A percentile compares a stretch with the other conserved stretches of the same genome.
phyloP scores from a whole-genome alignment of 306 rosid genomes.

The Argentina anserina region DNA sequence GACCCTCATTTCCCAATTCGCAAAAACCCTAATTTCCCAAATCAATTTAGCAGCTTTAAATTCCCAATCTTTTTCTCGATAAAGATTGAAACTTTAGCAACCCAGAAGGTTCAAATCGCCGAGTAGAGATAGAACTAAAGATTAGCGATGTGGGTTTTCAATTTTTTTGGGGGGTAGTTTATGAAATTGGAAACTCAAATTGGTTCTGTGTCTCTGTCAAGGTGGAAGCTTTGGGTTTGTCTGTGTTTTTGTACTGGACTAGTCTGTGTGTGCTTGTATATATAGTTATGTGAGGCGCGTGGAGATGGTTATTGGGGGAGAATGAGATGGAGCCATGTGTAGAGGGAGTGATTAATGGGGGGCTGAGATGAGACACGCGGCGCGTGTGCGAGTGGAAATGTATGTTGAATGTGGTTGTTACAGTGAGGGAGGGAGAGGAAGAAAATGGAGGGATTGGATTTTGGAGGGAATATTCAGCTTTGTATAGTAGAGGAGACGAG shows the following conservation, averaged over 20 bases:
- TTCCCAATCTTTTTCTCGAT: background rate
- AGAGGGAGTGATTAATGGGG: background rate
- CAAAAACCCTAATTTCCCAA: constrained; percentile 7
- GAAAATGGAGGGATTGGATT: background rate
- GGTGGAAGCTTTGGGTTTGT: background rate
- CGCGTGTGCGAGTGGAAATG: constrained; percentile 8
- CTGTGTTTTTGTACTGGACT: background rate
- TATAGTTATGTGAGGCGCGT: background rate
- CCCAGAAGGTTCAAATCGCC: background rate
- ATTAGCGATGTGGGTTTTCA: background rate
- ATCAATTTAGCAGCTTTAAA: background rate
- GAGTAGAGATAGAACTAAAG: background rate
- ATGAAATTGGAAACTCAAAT: background rate
- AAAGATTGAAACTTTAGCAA: background rate
- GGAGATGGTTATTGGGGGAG: background rate
- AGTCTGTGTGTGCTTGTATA: background rate
- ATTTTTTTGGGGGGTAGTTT: background rate
- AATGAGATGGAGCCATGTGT: background rate
- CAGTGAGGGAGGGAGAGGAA: background rate
- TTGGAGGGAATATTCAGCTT: constrained; percentile 18
- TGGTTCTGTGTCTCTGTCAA: constrained; percentile 9
- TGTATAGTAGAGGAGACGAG: background rate
- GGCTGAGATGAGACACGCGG: background rate
- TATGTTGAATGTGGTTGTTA: background rate
- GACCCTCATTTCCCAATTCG: constrained; percentile 25